Evolutionary conservation across 2,329 filamentous ascomycete genomes (phyloP), one percentile per base, ranked within the genome.

Genomic region (Stagonosporopsis vannaccii): DNA sequence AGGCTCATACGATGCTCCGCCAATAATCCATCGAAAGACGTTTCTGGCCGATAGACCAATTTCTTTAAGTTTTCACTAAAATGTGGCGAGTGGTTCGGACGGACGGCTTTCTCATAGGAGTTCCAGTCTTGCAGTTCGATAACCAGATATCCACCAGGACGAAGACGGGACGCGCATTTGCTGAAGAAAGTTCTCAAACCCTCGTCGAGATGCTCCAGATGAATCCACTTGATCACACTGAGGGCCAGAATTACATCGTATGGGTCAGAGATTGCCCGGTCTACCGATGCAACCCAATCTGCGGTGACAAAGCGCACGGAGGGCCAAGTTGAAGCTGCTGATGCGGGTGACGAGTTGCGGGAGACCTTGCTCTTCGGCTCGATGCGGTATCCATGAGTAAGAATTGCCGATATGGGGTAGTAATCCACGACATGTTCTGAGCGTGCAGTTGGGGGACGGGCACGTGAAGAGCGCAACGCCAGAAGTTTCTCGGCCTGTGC

Each of bases 221-320:
- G 75, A 42, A 77, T 73, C 74, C 74, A 77, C 60, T 76, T 76
- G 57, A 76, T 70, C 51, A 77, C 73, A 51, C 72, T 75, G 60
- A 77, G 65, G 20, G 72, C 74, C 60, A 76, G 69, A 66, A 77
- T 74, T 37, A 73, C 65, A 54, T 75, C 61, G 62, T 71, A 76
- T 56, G 68, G 63, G 28, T 65, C 69, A 35, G 62, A 51, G 36
- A 61, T 58, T 30, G 58, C 65, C 59, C 59, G 66, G 59, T 65
- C 59, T 19, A 61, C 54, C 50, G 70, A 67, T 45, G 65, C 44
- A 55, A 66, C 64, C 67, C 70, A 76, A 64, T 76, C 73, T 45
- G 66, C 71, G 53, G 67, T 64, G 59, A 66, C 54, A 56, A 77
- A 76, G 20, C 53, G 61, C 49, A 75, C 70, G 52, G 61, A 54